Base-by-base conservation (phyloP, 2,329 filamentous ascomycete species). In the Colletotrichum theobromicola region DNA sequence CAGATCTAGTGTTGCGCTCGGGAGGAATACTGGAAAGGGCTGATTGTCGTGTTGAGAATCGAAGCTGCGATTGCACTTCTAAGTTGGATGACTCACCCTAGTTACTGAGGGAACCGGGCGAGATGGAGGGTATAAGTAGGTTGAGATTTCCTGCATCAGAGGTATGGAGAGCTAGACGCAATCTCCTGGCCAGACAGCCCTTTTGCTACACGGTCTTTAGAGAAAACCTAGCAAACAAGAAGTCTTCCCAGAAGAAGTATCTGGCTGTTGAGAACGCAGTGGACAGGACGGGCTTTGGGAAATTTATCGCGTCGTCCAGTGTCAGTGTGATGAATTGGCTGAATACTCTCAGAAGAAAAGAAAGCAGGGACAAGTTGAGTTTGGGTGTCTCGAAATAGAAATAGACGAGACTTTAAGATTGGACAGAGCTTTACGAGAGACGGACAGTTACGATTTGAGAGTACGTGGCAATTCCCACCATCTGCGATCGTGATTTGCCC, bases 291-390 rank as follows among this genome's bases (percentile, higher is more conserved):
- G 35, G 1, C 5, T 4, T 9, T 37, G 0, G 35, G 7, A 8
- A 10, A 2, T 16, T 42, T 5, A 18, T 4, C 4, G 8, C 8
- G 18, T 21, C 42, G 9, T 46, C 5, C 1, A 0, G 3, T 1
- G 3, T 1, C 1, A 0, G 3, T 1, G 3, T 1, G 5, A 46
- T 12, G 18, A 10, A 12, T 0, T 7, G 2, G 21, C 0, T 0
- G 10, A 46, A 46, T 46, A 46, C 42, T 46, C 18, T n/a, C 18
- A 2, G 10, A 21, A 2, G 3, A 21, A 13, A 46, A n/a, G 5
- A 4, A 2, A 2, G 13, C 42, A 42, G 42, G n/a, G 42, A 4
- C 3, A 5, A 46, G 0, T 46, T 4, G 37, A 7, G 12, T 1
- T 46, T 0, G 18, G 4, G 0, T 42, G 37, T 6, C 5, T 46